Evolutionary conservation across 805 yeast species (phyloP).

Genomic region (Candida sanyiensis): DNA sequence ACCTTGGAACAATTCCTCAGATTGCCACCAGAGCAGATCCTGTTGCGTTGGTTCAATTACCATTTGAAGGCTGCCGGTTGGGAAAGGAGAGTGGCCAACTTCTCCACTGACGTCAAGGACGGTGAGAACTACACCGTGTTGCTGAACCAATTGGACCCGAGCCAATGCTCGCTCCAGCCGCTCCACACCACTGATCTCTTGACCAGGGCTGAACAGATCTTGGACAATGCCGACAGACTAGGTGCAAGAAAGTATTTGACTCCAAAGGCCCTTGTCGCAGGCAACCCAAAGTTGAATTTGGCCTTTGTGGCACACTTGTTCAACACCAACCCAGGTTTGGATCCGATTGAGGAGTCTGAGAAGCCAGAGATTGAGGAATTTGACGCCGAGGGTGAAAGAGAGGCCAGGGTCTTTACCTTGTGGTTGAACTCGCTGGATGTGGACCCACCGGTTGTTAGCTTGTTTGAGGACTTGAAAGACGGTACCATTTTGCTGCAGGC

Average conservation of each 20-base stretch:
- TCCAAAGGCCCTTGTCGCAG: conserved; percentile 87
- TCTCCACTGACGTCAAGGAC: conserved; percentile 82
- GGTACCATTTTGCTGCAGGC: conserved; percentile 88
- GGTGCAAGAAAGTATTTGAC: conserved; percentile 93
- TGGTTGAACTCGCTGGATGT: conserved; percentile 97
- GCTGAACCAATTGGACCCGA: conserved; percentile 83
- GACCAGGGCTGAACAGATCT: conserved; percentile 81
- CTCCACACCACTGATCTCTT: conserved; percentile 70
- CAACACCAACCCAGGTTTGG: conserved; percentile 95
- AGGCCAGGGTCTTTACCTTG: conserved; percentile 94
- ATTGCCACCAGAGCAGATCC: conserved; percentile 94
- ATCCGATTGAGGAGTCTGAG: conserved; percentile 88
- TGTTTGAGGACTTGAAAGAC: conserved; percentile 93
- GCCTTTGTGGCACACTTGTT: conserved; percentile 97
- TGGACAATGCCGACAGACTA: conserved; percentile 81
- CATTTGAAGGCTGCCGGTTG: conserved; percentile 92
- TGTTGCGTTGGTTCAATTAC: conserved; percentile 95
- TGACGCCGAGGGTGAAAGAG: conserved; percentile 99
- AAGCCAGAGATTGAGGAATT: conserved; percentile 94
- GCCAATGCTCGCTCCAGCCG: conserved; percentile 75
- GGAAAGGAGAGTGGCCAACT: conserved; percentile 79
- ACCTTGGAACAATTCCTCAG: conserved; percentile 94
- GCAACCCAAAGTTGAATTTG: conserved; percentile 92
- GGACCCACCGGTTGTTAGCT: conserved; percentile 84
- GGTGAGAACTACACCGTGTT: conserved; percentile 93